phyloP scores from a whole-genome alignment of 345 rosid species.

The Triadica sebifera region DNA sequence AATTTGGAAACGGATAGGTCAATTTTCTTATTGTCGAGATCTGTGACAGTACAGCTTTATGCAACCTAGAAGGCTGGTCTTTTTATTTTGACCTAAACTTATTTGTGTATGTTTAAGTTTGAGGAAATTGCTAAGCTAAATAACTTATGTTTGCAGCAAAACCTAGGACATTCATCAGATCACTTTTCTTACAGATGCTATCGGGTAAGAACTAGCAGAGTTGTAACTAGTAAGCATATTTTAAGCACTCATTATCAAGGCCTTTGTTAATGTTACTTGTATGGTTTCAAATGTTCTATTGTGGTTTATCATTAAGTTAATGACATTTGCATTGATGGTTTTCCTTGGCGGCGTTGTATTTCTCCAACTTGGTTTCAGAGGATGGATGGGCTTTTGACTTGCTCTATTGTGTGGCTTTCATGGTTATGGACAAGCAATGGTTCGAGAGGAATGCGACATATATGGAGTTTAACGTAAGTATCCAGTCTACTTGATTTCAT shows the following conservation, averaged over 20 bases:
- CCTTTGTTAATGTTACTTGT: not conserved
- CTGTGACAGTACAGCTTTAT: no score
- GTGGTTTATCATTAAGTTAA: not conserved
- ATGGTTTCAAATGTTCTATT: not conserved
- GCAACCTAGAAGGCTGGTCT: no score
- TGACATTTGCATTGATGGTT: slow-evolving; percentile 1
- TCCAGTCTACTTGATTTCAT: not conserved
- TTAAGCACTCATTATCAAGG: not conserved
- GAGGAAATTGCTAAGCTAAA: slow-evolving; percentile 10
- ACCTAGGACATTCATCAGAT: slow-evolving; percentile 68
- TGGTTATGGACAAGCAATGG: slow-evolving; percentile 95
- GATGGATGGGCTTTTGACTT: slow-evolving; percentile 92
- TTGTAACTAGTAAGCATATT: not conserved
- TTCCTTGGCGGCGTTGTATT: no score
- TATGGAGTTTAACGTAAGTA: slow-evolving; percentile 93
- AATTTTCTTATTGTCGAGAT: no score
- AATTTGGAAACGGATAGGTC: no score
- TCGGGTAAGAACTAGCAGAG: slow-evolving; percentile 50
- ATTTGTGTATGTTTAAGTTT: not conserved
- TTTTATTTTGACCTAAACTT: not conserved
- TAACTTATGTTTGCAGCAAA: slow-evolving; percentile 50
- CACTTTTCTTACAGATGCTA: slow-evolving; percentile 77
- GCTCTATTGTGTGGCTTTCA: slow-evolving; percentile 85
- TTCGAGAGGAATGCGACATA: slow-evolving; percentile 80
- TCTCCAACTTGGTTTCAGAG: slow-evolving; percentile 35